Conservation (phyloP, 106 monocot genomes). For the Cymbidium sinense region DNA sequence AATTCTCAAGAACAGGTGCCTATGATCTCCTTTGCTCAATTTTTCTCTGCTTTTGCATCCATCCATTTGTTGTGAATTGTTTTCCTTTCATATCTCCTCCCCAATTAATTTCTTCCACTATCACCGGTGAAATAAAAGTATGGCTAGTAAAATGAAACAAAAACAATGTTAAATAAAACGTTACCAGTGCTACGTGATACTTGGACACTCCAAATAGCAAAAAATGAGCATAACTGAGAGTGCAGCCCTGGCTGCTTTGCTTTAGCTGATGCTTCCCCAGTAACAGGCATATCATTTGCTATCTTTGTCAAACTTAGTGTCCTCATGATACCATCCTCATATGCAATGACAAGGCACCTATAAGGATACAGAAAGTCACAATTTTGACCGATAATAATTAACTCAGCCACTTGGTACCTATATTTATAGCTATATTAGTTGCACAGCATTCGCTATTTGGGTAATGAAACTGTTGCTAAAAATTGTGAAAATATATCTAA, state of each 20-base stretch:
- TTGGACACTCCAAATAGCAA: constrained; percentile 62
- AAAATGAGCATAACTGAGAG: constrained; percentile 25
- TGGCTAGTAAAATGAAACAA: neutral
- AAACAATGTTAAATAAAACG: neutral
- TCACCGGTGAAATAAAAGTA: neutral
- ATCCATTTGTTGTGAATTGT: neutral
- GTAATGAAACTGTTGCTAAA: too few species aligned
- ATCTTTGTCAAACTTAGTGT: constrained; percentile 39
- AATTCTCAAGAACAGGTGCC: too few species aligned
- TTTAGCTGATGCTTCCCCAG: constrained; percentile 28
- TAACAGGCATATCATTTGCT: constrained; percentile 46
- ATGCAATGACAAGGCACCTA: constrained; percentile 47
- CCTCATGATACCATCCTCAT: constrained; percentile 58
- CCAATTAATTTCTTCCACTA: too few species aligned
- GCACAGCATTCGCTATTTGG: too few species aligned
- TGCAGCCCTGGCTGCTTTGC: constrained; percentile 30
- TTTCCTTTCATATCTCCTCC: neutral
- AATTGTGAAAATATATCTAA: too few species aligned
- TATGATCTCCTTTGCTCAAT: too few species aligned
- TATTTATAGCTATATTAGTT: too few species aligned
- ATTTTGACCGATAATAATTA: neutral
- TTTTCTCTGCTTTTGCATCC: too few species aligned
- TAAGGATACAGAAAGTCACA: constrained; percentile 6
- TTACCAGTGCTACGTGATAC: constrained; percentile 52
- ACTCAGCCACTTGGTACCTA: too few species aligned